Percentiles rank a stretch among this genome's conserved stretches.
These are phyloP conservation scores for Tremellales sp. DNA, from an alignment of 1,284 basidiomycete genomes.

Conservation along the genomic window DNA sequence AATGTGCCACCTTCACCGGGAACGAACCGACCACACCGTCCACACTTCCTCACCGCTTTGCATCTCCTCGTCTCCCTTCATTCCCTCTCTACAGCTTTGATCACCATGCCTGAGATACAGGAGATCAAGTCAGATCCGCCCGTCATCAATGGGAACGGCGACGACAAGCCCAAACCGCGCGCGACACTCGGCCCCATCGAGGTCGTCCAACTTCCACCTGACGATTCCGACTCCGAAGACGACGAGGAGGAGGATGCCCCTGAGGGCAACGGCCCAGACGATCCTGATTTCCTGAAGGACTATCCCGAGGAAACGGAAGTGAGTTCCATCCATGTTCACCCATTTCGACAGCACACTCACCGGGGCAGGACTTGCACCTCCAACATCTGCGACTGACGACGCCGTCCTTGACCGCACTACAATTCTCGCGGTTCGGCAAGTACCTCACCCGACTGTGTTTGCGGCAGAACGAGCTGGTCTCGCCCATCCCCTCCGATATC, in stretches of 20 bases:
- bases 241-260: slow-evolving; percentile 20
- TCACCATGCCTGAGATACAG: not conserved
- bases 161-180: slow-evolving; percentile 36
- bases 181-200: slow-evolving; percentile 37
- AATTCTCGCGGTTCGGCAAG: slow-evolving; percentile 64
- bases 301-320: slow-evolving; percentile 66
- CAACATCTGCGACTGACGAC: slow-evolving; percentile 71
- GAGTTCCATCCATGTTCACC: slow-evolving; percentile 21
- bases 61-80: not conserved
- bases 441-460: slow-evolving; percentile 75
- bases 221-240: slow-evolving; percentile 30
- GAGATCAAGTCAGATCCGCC: too few relatives aligned
- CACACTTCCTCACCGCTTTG: not conserved
- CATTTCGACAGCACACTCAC: slow-evolving; percentile 6
- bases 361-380: slow-evolving; percentile 75
- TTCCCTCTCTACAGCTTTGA: not conserved
- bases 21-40: too few relatives aligned
- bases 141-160: too few relatives aligned
- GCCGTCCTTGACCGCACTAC: slow-evolving; percentile 56
- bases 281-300: slow-evolving; percentile 53
- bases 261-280: slow-evolving; percentile 16
- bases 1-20: too few relatives aligned
- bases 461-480: slow-evolving; percentile 76
- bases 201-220: slow-evolving; percentile 28
- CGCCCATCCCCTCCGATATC: slow-evolving; percentile 63